Evolutionary conservation across 352 stramenopile species (phyloP), one percentile per base, ranked within the genome.

Genomic region (Globisporangium okanoganense): DNA sequence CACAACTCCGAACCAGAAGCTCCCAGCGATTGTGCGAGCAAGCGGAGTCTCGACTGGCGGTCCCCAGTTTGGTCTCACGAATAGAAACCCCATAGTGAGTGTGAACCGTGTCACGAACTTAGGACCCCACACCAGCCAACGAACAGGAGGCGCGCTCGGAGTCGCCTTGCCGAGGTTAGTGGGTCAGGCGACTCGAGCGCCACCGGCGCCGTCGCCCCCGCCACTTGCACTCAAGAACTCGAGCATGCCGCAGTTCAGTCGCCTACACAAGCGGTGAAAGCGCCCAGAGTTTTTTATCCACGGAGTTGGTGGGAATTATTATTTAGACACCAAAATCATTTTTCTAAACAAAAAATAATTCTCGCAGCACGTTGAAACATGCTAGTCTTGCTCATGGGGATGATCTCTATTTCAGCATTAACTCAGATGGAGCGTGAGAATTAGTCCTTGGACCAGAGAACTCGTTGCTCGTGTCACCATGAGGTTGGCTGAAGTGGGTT

Each of bases 221-320:
- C 65, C 67, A 3, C 64, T 67, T 31, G 63, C 72, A 3, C 60
- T 65, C 8, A 72, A 75, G 40, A 87, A 73, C 25, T 49, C 67
- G 29, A 68, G 62, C 36, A 79, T 78, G 64, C 79, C 77, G 49
- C 72, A 79, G 58, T 89, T 86, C 48, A 89, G 79, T 54, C 77
- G 79, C 20, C 67, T 89, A 6, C 71, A 87, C 55, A 87, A 87
- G 53, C 75, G 77, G 65, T 85, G 71, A 78, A 45, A 45, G 40
- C 40, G 40, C 40, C 40, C 16, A 10, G 16, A 22, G 5, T 10
- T 45, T 18, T 18, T 33, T 33, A 33, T 33, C 29, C n/a, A n/a
- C n/a, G n/a, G n/a, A n/a, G n/a, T n/a, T n/a, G n/a, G n/a, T n/a
- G n/a, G n/a, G n/a, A n/a, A n/a, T n/a, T n/a, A n/a, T n/a, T n/a